phyloP scores from a whole-genome alignment of 305 asterid genomes.

The Salvia sclarea region DNA sequence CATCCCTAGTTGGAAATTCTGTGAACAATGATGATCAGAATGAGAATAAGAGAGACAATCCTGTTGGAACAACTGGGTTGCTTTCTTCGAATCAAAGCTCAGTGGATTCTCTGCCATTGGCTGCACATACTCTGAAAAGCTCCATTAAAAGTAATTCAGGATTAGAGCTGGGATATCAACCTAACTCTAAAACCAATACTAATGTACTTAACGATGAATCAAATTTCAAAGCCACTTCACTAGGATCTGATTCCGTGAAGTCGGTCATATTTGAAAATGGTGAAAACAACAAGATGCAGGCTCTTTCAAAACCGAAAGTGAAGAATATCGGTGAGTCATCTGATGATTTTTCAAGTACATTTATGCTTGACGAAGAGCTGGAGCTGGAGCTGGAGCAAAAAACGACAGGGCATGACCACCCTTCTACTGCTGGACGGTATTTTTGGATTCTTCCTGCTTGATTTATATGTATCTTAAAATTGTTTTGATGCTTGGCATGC shows the following conservation, averaged over 20 bases:
- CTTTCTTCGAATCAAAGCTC: conserved; percentile 34
- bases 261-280: conserved; percentile 25
- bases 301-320: conserved; percentile 34
- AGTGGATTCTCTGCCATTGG: conserved; percentile 34
- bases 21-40: conserved; percentile 37
- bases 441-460: conserved; percentile 13
- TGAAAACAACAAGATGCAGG: conserved; percentile 29
- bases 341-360: conserved; percentile 68
- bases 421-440: conserved; percentile 60
- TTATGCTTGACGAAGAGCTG: conserved; percentile 87
- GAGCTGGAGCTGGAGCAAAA: conserved; percentile 79
- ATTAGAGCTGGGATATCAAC: conserved; percentile 30
- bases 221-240: conserved; percentile 31
- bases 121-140: conserved; percentile 29
- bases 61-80: conserved; percentile 33
- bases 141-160: conserved; percentile 30
- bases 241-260: conserved; percentile 37
- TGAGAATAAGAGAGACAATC: conserved; percentile 38
- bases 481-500: conserved; percentile 2
- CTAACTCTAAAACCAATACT: conserved; percentile 28
- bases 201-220: conserved; percentile 30
- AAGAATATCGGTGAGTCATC: conserved; percentile 52
- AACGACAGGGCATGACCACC: conserved; percentile 35
- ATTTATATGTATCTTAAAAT: conserved; percentile 21
- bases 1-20: conserved; percentile 33